Percentiles rank a stretch among this genome's conserved stretches.
phyloP scores from a whole-genome alignment of 2,329 filamentous ascomycete genomes.

The Hymenoscyphus occultus region DNA sequence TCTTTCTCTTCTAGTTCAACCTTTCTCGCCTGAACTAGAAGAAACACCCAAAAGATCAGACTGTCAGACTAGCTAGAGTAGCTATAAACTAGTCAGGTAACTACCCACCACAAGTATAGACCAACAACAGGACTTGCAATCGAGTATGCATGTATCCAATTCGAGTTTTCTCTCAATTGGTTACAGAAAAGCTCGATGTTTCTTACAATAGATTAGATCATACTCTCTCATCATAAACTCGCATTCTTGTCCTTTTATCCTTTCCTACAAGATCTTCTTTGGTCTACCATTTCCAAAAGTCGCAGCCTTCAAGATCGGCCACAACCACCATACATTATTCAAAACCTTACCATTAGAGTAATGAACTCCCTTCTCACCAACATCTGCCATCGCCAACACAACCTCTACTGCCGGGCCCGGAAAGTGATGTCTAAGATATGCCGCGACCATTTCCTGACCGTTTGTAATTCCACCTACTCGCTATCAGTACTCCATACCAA shows the following conservation, averaged over 20 bases:
- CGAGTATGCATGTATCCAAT: no score
- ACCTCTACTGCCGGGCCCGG: constrained; percentile 46
- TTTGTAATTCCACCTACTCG: constrained; percentile 47
- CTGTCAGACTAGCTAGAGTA: no score
- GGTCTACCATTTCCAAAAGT: constrained; percentile 28
- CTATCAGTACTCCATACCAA: constrained; percentile 11
- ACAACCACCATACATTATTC: constrained; percentile 38
- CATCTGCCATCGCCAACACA: constrained; percentile 44
- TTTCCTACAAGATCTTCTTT: constrained; percentile 16
- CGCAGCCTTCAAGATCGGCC: constrained; percentile 41
- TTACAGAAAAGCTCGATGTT: no score
- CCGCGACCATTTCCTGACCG: constrained; percentile 53
- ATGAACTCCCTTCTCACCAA: constrained; percentile 47
- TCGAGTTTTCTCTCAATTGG: no score
- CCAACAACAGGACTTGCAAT: no score
- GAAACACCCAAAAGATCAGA: no score
- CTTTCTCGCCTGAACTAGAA: no score
- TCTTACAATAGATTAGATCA: no score
- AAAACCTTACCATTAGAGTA: constrained; percentile 41
- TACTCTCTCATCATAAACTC: no score
- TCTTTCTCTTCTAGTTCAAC: background rate
- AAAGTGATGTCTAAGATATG: constrained; percentile 46
- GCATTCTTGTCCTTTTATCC: background rate
- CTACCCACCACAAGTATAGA: no score
- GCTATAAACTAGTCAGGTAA: no score